A percentile compares a stretch with the other conserved stretches of the same genome.
phyloP scores from a whole-genome alignment of 225 moss, liverwort and hornwort genomes.

The Pleurozium schreberi region DNA sequence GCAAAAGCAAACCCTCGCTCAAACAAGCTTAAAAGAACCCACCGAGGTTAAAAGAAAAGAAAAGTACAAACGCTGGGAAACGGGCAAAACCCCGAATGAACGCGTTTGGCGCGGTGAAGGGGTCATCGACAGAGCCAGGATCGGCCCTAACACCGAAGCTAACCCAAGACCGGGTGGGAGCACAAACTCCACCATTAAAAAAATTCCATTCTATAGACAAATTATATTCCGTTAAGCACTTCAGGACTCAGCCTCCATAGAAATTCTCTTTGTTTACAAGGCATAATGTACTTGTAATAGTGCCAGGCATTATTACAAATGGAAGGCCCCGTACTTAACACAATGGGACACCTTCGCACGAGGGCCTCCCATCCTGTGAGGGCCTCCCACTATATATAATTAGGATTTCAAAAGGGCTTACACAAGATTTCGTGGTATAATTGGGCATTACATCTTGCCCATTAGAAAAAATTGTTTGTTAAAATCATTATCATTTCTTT shows the following conservation, averaged over 20 bases:
- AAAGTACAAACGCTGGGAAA: not conserved
- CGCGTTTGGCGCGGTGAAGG: not conserved
- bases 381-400: no score
- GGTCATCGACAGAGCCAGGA: not conserved
- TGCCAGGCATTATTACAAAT: no score
- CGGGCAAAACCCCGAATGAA: not conserved
- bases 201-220: not conserved
- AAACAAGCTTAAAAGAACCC: not conserved
- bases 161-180: not conserved
- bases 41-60: not conserved
- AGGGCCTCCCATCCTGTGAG: no score
- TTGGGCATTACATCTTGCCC: not conserved
- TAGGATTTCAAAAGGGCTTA: no score
- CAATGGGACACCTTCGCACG: no score
- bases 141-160: not conserved
- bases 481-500: not conserved
- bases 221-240: not conserved
- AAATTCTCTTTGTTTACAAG: no score
- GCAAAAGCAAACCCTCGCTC: not conserved
- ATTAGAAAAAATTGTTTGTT: not conserved
- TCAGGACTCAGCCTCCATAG: no score
- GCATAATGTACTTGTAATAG: no score
- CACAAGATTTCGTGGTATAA: accelerated
- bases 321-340: no score
- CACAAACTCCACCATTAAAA: no score